Evolutionary conservation across 345 rosid species (phyloP).

Genomic region (Melastoma malabathricum): DNA sequence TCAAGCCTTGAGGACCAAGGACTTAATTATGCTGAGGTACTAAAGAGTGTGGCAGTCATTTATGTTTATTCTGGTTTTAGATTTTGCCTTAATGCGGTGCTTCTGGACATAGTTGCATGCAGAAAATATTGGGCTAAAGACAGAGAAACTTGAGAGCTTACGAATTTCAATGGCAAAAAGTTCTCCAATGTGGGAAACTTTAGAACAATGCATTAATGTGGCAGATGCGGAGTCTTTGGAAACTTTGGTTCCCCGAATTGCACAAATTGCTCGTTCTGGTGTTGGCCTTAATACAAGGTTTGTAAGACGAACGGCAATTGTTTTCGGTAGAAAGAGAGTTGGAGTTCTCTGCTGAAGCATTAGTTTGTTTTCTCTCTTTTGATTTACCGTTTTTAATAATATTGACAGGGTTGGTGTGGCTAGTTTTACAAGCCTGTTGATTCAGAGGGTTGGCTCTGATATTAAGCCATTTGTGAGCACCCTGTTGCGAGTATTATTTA

Average conservation of each 20-base stretch:
- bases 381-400: not conserved
- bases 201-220: constrained; percentile 78
- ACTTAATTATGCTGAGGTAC: constrained; percentile 95
- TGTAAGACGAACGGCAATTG: constrained; percentile 9
- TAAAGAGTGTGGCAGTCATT: constrained; percentile 1
- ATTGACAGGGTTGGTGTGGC: constrained; percentile 86
- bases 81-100: constrained; percentile 10
- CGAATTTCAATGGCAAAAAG: constrained; percentile 88
- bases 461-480: constrained; percentile 62
- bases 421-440: constrained; percentile 63
- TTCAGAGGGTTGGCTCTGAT: constrained; percentile 67
- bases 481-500: constrained; percentile 59
- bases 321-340: not conserved
- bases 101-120: constrained; percentile 64
- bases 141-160: constrained; percentile 86
- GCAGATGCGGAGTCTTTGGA: constrained; percentile 61
- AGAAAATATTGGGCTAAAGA: constrained; percentile 78
- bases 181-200: constrained; percentile 99
- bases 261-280: constrained; percentile 73
- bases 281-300: constrained; percentile 98
- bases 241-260: constrained; percentile 68
- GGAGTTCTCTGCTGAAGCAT: too few relatives aligned
- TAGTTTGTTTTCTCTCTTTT: not conserved
- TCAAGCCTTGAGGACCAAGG: constrained; percentile 98
- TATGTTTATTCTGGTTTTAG: not conserved